Base-by-base conservation (phyloP, 106 monocot species). In the Vanilla planifolia region DNA sequence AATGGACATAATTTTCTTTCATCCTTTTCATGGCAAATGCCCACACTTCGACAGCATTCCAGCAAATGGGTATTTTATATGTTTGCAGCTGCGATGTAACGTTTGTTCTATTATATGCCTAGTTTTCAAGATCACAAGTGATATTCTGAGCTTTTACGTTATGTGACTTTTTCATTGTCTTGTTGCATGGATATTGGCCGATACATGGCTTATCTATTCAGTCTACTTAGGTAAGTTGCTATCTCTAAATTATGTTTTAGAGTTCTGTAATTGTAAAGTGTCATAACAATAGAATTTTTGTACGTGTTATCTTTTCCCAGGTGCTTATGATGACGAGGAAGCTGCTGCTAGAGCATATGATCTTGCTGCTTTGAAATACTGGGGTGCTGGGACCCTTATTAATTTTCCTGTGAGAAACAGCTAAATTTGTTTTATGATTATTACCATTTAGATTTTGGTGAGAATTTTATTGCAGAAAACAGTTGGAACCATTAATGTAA, bases 301-400 rank as follows among this genome's bases (percentile, higher is more conserved):
- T 34, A 60, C 42, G 33, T 42, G n/a, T 58, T 68, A 61, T 27
- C 16, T 35, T 79, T 35, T 22, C 62, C 6, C 52, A 96, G 95
- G 95, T 71, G 95, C 95, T 57, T 96, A 96, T 84, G 95, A 96
- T 77, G 95, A 96, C 52, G 95, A 96, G 39, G 95, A 96, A 62
- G 95, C 95, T 79, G 95, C 95, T 59, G 95, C 90, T 45, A 86
- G 95, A 72, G 95, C 95, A 27, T 96, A 96, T 87, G 95, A 96
- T 81, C 86, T 96, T 72, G 95, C 95, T 72, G 95, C 95, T 68
- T 56, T 96, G 47, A 95, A 90, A 73, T 96, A 96, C 32, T 96
- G 95, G 95, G 95, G 95, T 47, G 84, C 90, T 14, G 95, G 95
- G 39, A 96, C 95, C 17, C 81, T 87, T n/a, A 96, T 96, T 69